Base-by-base conservation (phyloP, 768 basidiomycete species). In the Rhizopogon salebrosus region DNA sequence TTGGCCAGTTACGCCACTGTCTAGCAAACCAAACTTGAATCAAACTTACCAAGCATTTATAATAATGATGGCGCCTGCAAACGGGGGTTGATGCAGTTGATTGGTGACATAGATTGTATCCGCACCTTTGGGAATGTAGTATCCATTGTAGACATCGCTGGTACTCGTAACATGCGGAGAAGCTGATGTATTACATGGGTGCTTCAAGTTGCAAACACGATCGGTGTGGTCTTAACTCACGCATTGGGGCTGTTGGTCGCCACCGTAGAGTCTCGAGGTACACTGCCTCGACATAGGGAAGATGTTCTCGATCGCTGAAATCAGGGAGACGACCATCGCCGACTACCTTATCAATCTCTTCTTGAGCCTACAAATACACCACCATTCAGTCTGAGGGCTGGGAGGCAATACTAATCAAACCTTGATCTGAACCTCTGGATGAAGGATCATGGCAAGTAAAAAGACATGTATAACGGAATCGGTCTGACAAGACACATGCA, bases 221-320 rank as follows among this genome's bases (percentile, higher is more conserved):
- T 26, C 23, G 8, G 6, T 7, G 11, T 27, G 3, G 31, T 26
- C 8, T 40, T 45, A 35, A 59, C 60, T 57, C 29, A 69, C 71
- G 63, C 2, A 52, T 38, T 2, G 71, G 70, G 9, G 57, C 35
- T 22, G 58, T 60, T 4, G 69, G 63, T 22, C 59, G 57, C 68
- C 69, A 73, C 43, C 71, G 58, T 23, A 65, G 27, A 7, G 54
- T 62, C 53, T 74, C 74, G 8, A 65, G 57, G 36, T 59, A 59
- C 6, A 72, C 26, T 1, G 63, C 72, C 29, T 67, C 63, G 0
- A 69, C 35, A 22, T 67, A 72, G 5, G 71, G 70, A 13, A 74
- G 57, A 39, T 43, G 29, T 5, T 55, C 41, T 45, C 59, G 57
- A 35, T 72, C 69, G 8, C 20, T 55, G 18, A 69, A 60, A 13